phyloP scores from a whole-genome alignment of 2,329 filamentous ascomycete genomes.

The Cryphonectria japonica region DNA sequence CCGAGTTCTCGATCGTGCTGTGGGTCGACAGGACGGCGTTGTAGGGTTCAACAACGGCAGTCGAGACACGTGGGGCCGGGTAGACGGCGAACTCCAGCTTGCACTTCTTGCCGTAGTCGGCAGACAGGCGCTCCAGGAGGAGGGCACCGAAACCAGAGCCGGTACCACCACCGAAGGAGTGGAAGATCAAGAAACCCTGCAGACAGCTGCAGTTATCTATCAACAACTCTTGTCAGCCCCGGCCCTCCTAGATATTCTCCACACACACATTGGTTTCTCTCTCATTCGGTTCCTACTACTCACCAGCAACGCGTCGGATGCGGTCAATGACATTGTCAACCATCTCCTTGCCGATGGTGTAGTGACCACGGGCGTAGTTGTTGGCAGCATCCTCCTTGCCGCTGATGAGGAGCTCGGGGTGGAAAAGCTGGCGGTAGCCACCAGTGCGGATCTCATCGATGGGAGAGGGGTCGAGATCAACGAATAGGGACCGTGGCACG shows the following conservation, averaged over 20 bases:
- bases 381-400: conserved; percentile 79
- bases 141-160: conserved; percentile 75
- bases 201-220: conserved; percentile 75
- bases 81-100: conserved; percentile 78
- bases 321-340: conserved; percentile 71
- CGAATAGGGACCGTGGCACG: conserved; percentile 72
- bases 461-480: conserved; percentile 73
- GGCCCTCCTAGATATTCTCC: neutral
- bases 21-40: conserved; percentile 75
- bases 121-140: conserved; percentile 72
- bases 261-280: neutral
- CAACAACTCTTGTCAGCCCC: conserved; percentile 30
- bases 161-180: conserved; percentile 75
- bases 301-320: conserved; percentile 70
- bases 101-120: conserved; percentile 76
- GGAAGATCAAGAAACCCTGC: conserved; percentile 75
- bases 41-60: conserved; percentile 74
- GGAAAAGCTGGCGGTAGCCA: conserved; percentile 69
- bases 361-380: conserved; percentile 78
- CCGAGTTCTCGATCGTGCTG: conserved; percentile 78
- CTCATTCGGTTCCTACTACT: conserved; percentile 35
- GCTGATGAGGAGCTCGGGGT: conserved; percentile 72
- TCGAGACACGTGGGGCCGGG: conserved; percentile 70
- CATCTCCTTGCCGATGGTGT: conserved; percentile 78
- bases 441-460: conserved; percentile 76